Conservation (phyloP, 805 yeast genomes). For the Cyberlindnera euphorbiae region DNA sequence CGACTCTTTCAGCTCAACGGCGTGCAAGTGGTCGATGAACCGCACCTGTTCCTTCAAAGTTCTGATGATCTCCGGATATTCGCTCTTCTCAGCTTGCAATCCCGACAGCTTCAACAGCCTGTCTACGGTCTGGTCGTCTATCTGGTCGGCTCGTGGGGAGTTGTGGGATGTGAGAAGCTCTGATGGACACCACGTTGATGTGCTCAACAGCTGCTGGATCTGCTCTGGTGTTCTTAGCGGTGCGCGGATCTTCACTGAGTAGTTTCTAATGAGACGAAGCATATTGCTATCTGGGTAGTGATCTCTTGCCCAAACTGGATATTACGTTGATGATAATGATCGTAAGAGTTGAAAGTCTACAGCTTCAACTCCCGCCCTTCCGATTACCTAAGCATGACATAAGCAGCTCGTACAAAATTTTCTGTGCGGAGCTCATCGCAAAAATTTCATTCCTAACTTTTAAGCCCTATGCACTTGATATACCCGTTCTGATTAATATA, state of each 20-base stretch:
- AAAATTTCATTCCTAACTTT: background rate
- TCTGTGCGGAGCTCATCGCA: conserved; percentile 13
- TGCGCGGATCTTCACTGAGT: conserved; percentile 3
- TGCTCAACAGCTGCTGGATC: conserved; percentile 11
- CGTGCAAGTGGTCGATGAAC: conserved; percentile 44
- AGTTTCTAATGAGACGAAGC: conserved; percentile 4
- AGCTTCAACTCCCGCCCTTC: too few relatives aligned
- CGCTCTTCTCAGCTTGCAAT: conserved; percentile 30
- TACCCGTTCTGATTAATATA: background rate
- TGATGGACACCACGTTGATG: conserved; percentile 23
- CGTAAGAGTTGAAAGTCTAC: too few relatives aligned
- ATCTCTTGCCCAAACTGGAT: too few relatives aligned
- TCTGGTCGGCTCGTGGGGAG: conserved; percentile 13
- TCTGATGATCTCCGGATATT: conserved; percentile 28
- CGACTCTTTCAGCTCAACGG: conserved; percentile 16
- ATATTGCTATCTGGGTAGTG: too few relatives aligned
- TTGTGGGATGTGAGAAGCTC: conserved; percentile 20
- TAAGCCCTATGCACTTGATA: background rate
- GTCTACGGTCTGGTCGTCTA: conserved; percentile 11
- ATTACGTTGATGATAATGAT: too few relatives aligned
- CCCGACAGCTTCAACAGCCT: conserved; percentile 48
- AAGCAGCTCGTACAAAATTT: too few relatives aligned
- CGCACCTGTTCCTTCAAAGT: conserved; percentile 43
- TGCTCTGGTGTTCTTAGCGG: conserved; percentile 8
- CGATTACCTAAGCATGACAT: too few relatives aligned